A percentile compares a stretch with the other conserved stretches of the same genome.
These are phyloP conservation scores for Paratinospora sagittata DNA, from an alignment of 164 flowering plant genomes.

Conservation along the genomic window DNA sequence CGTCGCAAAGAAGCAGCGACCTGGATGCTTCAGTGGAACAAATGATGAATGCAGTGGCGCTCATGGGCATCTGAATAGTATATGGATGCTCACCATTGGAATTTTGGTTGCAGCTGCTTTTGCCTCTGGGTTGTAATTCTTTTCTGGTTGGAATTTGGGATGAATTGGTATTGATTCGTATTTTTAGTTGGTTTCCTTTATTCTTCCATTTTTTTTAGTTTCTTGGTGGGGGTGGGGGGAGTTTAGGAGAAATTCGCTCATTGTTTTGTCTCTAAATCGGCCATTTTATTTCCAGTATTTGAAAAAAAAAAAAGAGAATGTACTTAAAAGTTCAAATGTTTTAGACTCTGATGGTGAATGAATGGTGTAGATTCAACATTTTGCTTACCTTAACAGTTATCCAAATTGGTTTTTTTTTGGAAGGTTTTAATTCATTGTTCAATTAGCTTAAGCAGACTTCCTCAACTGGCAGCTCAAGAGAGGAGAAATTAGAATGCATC, in stretches of 20 bases:
- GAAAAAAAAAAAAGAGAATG: not conserved
- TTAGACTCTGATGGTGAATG: not conserved
- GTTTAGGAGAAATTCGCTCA: not conserved
- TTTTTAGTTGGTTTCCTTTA: not conserved
- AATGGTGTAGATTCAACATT: not conserved
- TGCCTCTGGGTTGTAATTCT: constrained; percentile 31
- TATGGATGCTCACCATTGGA: constrained; percentile 24
- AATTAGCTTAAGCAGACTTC: too few relatives aligned
- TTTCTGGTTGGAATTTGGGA: not conserved
- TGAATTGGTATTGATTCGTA: not conserved
- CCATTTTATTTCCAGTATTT: not conserved
- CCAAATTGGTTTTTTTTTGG: too few relatives aligned
- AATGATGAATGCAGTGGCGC: constrained; percentile 62
- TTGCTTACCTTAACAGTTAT: too few relatives aligned
- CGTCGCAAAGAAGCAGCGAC: constrained; percentile 44
- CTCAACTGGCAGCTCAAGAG: too few relatives aligned
- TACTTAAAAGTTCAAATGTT: not conserved
- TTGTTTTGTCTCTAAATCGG: not conserved
- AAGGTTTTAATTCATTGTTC: too few relatives aligned
- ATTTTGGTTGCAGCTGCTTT: constrained; percentile 28
- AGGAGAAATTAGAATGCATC: too few relatives aligned
- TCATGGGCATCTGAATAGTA: constrained; percentile 8
- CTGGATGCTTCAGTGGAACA: constrained; percentile 90
- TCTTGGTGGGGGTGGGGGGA: not conserved
- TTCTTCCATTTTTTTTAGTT: not conserved